Evolutionary conservation across 1,139 yeast species (phyloP).

Genomic region (Pneumocystis sp.): DNA sequence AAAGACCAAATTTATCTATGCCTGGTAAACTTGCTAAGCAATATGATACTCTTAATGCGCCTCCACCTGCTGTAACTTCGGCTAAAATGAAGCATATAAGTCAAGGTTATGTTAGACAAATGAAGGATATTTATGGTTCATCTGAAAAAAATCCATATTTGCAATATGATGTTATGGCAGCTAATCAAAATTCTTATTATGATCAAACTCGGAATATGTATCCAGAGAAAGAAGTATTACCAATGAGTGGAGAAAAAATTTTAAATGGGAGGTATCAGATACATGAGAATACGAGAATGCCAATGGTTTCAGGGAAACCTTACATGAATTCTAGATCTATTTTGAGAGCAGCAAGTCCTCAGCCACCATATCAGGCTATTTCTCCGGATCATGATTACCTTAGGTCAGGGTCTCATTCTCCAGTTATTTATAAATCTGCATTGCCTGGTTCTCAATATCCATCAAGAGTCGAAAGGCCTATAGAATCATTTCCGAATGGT

Average conservation of each 20-base stretch:
- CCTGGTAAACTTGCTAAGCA: neutral
- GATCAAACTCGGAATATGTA: neutral
- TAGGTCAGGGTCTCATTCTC: neutral
- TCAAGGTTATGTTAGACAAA: constrained; percentile 19
- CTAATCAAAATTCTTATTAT: neutral
- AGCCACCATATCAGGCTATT: neutral
- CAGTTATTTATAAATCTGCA: constrained; percentile 2
- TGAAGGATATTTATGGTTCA: constrained; percentile 19
- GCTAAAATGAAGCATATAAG: constrained; percentile 23
- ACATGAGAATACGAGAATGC: neutral
- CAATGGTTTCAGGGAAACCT: neutral
- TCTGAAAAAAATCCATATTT: neutral
- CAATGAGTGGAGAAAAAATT: neutral
- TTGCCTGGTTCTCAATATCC: constrained; percentile 2
- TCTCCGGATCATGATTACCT: neutral
- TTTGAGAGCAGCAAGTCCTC: neutral
- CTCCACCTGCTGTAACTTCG: constrained; percentile 23
- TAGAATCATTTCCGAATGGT: neutral
- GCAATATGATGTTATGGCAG: neutral
- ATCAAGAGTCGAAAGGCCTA: constrained; percentile 7
- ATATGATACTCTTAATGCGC: constrained; percentile 9
- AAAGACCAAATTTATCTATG: neutral
- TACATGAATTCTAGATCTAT: neutral
- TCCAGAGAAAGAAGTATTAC: neutral
- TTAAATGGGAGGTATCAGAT: neutral